Evolutionary conservation across 2,329 filamentous ascomycete species (phyloP), one percentile per base, ranked within the genome.

Genomic region (Alternaria gaisen): DNA sequence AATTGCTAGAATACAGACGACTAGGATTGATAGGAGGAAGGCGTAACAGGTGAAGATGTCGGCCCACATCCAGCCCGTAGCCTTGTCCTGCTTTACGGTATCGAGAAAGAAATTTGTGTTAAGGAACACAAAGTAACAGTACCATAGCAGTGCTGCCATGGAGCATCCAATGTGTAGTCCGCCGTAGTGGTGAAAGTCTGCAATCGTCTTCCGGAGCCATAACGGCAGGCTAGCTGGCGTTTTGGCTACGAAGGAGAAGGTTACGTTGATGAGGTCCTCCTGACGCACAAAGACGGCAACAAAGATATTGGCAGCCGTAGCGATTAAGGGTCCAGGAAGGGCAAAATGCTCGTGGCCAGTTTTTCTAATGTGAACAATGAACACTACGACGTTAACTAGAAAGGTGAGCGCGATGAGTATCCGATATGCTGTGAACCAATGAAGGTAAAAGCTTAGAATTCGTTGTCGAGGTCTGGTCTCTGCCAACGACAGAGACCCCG

Each of bases 131-230:
- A 83, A 80, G 46, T 78, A 60, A n/a, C 80, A 70, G 67, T 81
- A 84, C 83, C 83, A 85, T 18, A 73, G 44, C 7, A 72, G 64
- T 1, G 73, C 70, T 8, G 75, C 71, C 4, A 78, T 44, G 1
- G 75, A 72, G 18, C 69, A 64, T 26, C 77, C 77, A 34, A 73
- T 72, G 47, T 79, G 77, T 3, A 78, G 53, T 8, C 77, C 76
- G 2, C 77, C 77, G 47, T 74, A 75, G 44, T 71, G 68, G 51
- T 79, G 76, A 7, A 76, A 65, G 50, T 71, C 65, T 28, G 72
- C 71, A 16, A 76, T 50, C 3, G 57, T 18, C 20, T 60, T 67
- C 11, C 76, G 72, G 3, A 77, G 9, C 11, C 61, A 38, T 4
- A 78, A 50, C 1, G 76, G 76, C 1, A 69, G 24, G 4, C 32